Evolutionary conservation across 208 protist species (phyloP), one percentile per base, ranked within the genome.

Genomic region (Trypanosoma lewisi): DNA sequence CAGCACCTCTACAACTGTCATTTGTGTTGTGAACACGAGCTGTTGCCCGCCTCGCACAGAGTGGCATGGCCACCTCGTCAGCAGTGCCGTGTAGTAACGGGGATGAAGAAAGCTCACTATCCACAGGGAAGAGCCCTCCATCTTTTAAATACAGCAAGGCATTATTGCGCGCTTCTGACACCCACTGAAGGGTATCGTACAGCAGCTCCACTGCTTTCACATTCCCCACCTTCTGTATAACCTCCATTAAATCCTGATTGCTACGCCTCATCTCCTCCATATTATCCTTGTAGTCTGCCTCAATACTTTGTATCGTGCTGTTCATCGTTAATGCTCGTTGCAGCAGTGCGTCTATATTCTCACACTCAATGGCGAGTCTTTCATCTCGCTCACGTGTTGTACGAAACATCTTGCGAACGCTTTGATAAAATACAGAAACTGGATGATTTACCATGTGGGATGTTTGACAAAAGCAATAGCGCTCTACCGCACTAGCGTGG

Each of bases 351-450:
- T 49, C 47, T 6, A 71, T 41, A n/a, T 49, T 23, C 12, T 71
- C 56, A 0, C 51, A 14, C 21, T 71, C 56, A 33, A 63, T 57
- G 12, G 17, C 34, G 23, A 71, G 56, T 44, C 56, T 47, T 49
- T 56, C 65, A 30, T 71, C 65, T 3, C 49, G 45, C 16, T 57
- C 55, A 58, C 56, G n/a, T 31, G 57, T 57, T 12, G 37, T 64
- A 11, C 57, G 65, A 52, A 9, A 42, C 47, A 71, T 71, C n/a
- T 71, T 71, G 25, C 65, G 55, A 1, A 71, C 21, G 42, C 65
- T 64, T 21, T 59, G 25, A 4, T 64, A 39, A 45, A 71, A 63
- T 8, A 71, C 57, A 0, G 65, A 63, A 28, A 64, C 55, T 8
- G 65, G 57, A 51, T 64, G 54, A 25, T 41, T 51, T 28, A 52